Evolutionary conservation across 257 asterid species (phyloP), one percentile per base, ranked within the genome.

Genomic region (Anisodus tanguticus): DNA sequence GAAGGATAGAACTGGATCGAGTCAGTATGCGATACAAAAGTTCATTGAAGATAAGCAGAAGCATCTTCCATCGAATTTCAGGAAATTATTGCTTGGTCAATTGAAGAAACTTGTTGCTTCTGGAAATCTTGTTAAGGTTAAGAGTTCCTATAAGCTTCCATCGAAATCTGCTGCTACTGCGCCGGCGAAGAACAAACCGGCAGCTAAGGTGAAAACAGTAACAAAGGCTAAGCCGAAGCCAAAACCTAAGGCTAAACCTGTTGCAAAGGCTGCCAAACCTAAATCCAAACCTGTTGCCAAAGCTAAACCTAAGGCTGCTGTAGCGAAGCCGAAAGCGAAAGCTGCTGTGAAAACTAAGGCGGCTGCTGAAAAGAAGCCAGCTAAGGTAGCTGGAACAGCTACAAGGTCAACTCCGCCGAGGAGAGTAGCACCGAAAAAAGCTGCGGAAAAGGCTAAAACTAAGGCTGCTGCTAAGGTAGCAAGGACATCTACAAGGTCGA

Each of bases 1-100:
- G 87, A 93, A 95, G 89, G 99, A 95, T 41, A 87, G 83, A 82
- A 89, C 95, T 1, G 98, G 98, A 74, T 95, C 99, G 76, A 95
- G 99, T 26, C 99, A 91, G 77, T 86, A 90, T 54, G 99, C 99
- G 17, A 93, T 95, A 8, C 59, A 86, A 80, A 95, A 94, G 84
- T 94, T 91, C 85, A 88, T 90, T 6, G 98, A 93, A 26, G 97
- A 93, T 0, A 94, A 94, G 85, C 94, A 95, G 77, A 93, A 92
- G 84, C 87, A 43, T 67, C 91, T 95, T n/a, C 97, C 98, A 1
- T 11, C 92, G 4, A 95, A 95, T 87, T 31, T 31, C 35, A 31
- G 35, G 35, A 31, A 31, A 31, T 31, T 31, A 31, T 31, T 31
- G 35, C 35, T 93, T 1, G 82, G 86, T 74, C 98, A 95, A 47